phyloP scores from a whole-genome alignment of 164 flowering plant genomes.

The Sextonia rubra region DNA sequence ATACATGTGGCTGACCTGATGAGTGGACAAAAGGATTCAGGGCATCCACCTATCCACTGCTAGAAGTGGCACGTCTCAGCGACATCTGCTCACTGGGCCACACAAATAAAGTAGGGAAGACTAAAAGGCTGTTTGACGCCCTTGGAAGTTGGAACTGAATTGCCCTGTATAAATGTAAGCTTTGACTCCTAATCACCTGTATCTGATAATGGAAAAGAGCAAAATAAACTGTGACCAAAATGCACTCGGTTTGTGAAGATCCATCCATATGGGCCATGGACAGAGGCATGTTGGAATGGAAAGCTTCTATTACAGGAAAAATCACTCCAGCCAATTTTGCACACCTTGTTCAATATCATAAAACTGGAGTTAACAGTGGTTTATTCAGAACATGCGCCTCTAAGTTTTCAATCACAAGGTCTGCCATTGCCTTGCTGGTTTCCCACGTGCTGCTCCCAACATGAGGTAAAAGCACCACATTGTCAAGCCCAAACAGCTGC shows the following conservation, averaged over 20 bases:
- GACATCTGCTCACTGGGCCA: neutral
- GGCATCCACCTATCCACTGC: neutral
- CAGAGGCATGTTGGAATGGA: neutral
- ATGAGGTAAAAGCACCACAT: slow-evolving; percentile 49
- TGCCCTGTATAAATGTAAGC: no score
- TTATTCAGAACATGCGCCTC: slow-evolving; percentile 40
- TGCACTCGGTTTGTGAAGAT: no score
- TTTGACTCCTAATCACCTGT: no score
- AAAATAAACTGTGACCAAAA: no score
- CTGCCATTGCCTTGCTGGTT: slow-evolving; percentile 39
- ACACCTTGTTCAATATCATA: slow-evolving; percentile 9
- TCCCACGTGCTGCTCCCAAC: slow-evolving; percentile 39
- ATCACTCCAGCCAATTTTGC: neutral
- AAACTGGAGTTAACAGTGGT: slow-evolving; percentile 42
- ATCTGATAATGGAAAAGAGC: no score
- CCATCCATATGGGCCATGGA: neutral
- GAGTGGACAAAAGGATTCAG: neutral
- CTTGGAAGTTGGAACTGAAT: no score
- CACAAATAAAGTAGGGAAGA: no score
- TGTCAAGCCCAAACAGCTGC: slow-evolving; percentile 36
- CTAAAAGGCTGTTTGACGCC: no score
- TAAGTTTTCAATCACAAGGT: slow-evolving; percentile 42
- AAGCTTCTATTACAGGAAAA: neutral
- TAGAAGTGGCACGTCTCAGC: neutral
- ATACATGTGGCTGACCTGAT: neutral